Base-by-base conservation (phyloP, 1,284 basidiomycete species). In the Ganoderma lingzhi region DNA sequence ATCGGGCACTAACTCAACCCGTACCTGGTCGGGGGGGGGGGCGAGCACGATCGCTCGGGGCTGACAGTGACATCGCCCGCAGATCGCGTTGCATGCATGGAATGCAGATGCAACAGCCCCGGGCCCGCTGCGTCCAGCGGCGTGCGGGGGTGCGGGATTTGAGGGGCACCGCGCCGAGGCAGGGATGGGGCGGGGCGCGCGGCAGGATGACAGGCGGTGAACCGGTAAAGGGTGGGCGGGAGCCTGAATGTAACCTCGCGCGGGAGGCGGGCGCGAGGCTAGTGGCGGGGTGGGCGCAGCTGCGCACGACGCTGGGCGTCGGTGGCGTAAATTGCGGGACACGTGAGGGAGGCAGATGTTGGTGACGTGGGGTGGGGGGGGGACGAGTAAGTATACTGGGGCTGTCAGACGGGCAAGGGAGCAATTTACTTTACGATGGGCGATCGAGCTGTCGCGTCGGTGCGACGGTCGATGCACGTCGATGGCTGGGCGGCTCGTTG, bases 261-360 rank as follows among this genome's bases (percentile, higher is more conserved):
- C 39, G 30, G 45, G 19, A 37, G 10, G 53, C 14, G 53, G 30
- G 53, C 5, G 53, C 53, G 53, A 32, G 48, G 51, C 63, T 39
- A 64, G 63, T 23, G 51, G 30, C 37, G 23, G 63, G 39, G 37
- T 35, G 41, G 39, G 39, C 17, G 39, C 51, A 42, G 39, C 35
- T 41, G 55, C n/a, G 35, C 53, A n/a, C 10, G 35, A 42, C 28
- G 63, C n/a, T 23, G 15, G 14, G 35, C 15, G 19, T 63, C 35
- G 60, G 66, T 67, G 66, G 66, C 66, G 66, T 19, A 60, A 51
- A 62, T 62, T 65, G 55, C 45, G 59, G 37, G 59, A 65, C 66
- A 35, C 61, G 58, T 65, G 64, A 64, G 39, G 39, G 23, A 12
- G 2, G 14, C 55, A 48, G 41, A 55, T 44, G 59, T 61, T 61